A percentile compares a stretch with the other conserved stretches of the same genome.
These are phyloP conservation scores for Mortierella sp. DNA, from an alignment of 371 early-diverging fungal genomes.

Conservation along the genomic window DNA sequence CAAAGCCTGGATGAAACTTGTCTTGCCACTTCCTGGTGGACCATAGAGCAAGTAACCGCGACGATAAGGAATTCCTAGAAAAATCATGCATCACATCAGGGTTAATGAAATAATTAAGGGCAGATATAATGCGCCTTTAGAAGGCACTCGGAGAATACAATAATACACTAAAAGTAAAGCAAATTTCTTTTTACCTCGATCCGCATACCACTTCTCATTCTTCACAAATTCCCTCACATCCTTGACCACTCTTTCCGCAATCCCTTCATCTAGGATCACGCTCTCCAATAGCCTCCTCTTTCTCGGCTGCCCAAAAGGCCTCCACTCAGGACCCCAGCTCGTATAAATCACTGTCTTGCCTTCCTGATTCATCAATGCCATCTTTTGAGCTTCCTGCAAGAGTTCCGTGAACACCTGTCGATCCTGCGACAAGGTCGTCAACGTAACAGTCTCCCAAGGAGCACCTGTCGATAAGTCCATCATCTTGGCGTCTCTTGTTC, in stretches of 20 bases:
- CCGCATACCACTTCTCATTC: conserved; percentile 95
- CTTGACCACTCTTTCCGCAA: conserved; percentile 77
- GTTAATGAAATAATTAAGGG: not conserved
- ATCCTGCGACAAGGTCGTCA: conserved; percentile 91
- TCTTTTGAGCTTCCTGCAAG: conserved; percentile 84
- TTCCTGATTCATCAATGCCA: conserved; percentile 88
- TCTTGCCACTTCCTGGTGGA: conserved; percentile 99
- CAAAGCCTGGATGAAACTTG: conserved; percentile 97
- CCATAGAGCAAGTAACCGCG: conserved; percentile 98
- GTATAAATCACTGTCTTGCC: conserved; percentile 97
- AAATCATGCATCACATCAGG: not conserved
- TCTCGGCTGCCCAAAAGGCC: conserved; percentile 96
- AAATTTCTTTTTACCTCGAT: conserved; percentile 79
- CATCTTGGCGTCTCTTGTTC: conserved; percentile 87
- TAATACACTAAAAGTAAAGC: too few relatives aligned
- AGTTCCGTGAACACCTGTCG: conserved; percentile 78
- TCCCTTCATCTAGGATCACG: conserved; percentile 88
- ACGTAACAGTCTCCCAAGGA: conserved; percentile 95
- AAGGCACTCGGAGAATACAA: too few relatives aligned
- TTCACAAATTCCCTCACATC: conserved; percentile 91
- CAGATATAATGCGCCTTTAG: not conserved
- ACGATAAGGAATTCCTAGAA: conserved; percentile 92
- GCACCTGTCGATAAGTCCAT: conserved; percentile 90
- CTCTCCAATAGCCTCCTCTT: conserved; percentile 83
- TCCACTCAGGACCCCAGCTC: conserved; percentile 96